Base-by-base conservation (phyloP, 345 rosid genomes). In the Eucalyptus tenuipes region DNA sequence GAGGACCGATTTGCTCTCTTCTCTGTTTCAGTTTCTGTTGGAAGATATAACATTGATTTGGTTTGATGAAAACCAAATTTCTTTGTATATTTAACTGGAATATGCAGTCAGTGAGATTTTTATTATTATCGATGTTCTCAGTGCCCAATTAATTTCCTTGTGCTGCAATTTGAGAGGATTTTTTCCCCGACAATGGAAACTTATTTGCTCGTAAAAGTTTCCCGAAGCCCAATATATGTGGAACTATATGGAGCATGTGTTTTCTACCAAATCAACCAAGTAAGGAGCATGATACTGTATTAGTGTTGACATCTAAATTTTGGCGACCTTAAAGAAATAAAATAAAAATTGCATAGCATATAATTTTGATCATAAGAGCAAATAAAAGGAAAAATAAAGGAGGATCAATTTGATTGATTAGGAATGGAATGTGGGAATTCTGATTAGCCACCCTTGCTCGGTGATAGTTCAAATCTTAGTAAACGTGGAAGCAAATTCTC, bases 231-330 rank as follows among this genome's bases (percentile, higher is more conserved):
- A 82, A 71, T 88, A 89, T 94, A 90, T 86, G 92, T 90, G 99
- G 99, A 89, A 95, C 99, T 89, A 94, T 98, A 90, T 98, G 99
- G 99, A 95, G 99, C 95, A 95, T 98, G 95, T 96, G 99, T 93
- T 98, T 98, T 93, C 93, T 98, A 90, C 95, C 98, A 89, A 92
- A 82, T 92, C 95, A 92, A 85, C 89, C 94, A 90, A 92, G 90
- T 92, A 93, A 94, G 93, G 95, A 93, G 89, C 94, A 93, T 85
- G 95, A 90, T 92, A 96, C 99, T 87, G 93, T 97, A 89, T 93
- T 98, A 90, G 99, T 25, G 18, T 49, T 49, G 18, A 49, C 7
- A 49, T 7, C 18, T 49, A 49, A 49, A 49, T 49, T 15, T 49
- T 49, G 53, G 20, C 3, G 0, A 49, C 53, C 8, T 20, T 49